phyloP scores from a whole-genome alignment of 345 rosid species.

The Eucalyptus melliodora region DNA sequence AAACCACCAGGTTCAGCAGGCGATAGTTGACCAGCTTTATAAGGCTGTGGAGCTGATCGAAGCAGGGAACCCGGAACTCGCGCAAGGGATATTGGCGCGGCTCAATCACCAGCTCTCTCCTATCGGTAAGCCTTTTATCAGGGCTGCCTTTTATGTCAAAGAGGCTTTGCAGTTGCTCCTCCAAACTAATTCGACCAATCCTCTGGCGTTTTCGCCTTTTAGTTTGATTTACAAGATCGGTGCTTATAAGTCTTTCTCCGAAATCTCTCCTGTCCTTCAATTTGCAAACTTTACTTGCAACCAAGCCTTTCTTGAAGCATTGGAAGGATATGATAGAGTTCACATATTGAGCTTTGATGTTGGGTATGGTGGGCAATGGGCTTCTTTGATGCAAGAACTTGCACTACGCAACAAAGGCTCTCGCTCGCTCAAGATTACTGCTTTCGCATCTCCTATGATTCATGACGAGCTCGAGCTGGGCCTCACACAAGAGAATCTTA shows the following conservation, averaged over 20 bases:
- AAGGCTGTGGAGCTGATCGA: conserved; percentile 88
- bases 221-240: conserved; percentile 62
- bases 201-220: conserved; percentile 19
- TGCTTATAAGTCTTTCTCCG: conserved; percentile 81
- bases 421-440: conserved; percentile 58
- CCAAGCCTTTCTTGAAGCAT: conserved; percentile 70
- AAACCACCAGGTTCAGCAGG: conserved; percentile 59
- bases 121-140: conserved; percentile 57
- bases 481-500: conserved; percentile 68
- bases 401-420: conserved; percentile 38
- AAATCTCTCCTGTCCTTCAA: conserved; percentile 73
- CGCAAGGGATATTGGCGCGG: conserved; percentile 99
- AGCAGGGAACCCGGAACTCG: conserved; percentile 68
- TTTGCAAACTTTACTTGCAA: conserved; percentile 84
- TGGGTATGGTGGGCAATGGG: conserved; percentile 90
- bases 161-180: conserved; percentile 65
- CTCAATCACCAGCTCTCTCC: conserved; percentile 99
- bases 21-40: conserved; percentile 61
- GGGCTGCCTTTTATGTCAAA: conserved; percentile 74
- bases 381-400: conserved; percentile 91
- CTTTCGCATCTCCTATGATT: conserved; percentile 40
- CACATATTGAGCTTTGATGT: conserved; percentile 87
- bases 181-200: background rate
- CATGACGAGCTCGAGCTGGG: conserved; percentile 54
- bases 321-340: conserved; percentile 39